Evolutionary conservation across 1,284 basidiomycete genomes (phyloP).

Genomic region (Irpex sp.): DNA sequence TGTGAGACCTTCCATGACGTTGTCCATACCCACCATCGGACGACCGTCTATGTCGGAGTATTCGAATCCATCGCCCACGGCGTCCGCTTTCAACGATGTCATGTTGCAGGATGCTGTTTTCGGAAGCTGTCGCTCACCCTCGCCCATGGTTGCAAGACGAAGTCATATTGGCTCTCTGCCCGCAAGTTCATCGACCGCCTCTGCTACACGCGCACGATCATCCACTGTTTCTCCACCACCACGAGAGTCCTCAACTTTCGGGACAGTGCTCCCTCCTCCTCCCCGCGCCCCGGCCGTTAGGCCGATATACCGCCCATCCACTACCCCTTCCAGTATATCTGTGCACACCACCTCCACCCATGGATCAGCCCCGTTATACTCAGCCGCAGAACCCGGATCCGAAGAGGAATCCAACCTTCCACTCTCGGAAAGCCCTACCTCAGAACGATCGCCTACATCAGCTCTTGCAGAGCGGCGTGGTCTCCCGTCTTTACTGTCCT

Average conservation of each 20-base stretch:
- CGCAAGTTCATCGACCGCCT: conserved; percentile 23
- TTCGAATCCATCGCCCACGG: conserved; percentile 58
- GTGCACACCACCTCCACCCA: conserved; percentile 14
- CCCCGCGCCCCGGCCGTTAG: conserved; percentile 45
- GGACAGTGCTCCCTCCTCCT: conserved; percentile 46
- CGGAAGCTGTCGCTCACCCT: conserved; percentile 29
- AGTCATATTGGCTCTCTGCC: conserved; percentile 18
- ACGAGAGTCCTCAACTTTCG: conserved; percentile 40
- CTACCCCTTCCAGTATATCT: conserved; percentile 21
- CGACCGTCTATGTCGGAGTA: conserved; percentile 47
- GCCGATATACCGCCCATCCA: conserved; percentile 27
- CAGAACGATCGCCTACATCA: conserved; percentile 6
- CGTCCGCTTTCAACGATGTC: conserved; percentile 67
- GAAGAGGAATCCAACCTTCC: not conserved
- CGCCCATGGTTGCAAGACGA: conserved; percentile 29
- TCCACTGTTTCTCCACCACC: conserved; percentile 48
- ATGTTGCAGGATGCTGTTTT: conserved; percentile 45
- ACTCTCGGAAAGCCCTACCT: conserved; percentile 3
- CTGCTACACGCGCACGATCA: conserved; percentile 27
- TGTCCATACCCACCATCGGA: conserved; percentile 33
- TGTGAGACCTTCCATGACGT: conserved; percentile 27
- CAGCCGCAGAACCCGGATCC: conserved; percentile 2
- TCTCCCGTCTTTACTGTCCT: conserved; percentile 18
- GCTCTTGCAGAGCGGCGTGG: conserved; percentile 25
- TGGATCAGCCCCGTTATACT: conserved; percentile 17